These are phyloP conservation scores for Russula ochroleuca DNA, from an alignment of 768 basidiomycete species.

Conservation along the genomic window DNA sequence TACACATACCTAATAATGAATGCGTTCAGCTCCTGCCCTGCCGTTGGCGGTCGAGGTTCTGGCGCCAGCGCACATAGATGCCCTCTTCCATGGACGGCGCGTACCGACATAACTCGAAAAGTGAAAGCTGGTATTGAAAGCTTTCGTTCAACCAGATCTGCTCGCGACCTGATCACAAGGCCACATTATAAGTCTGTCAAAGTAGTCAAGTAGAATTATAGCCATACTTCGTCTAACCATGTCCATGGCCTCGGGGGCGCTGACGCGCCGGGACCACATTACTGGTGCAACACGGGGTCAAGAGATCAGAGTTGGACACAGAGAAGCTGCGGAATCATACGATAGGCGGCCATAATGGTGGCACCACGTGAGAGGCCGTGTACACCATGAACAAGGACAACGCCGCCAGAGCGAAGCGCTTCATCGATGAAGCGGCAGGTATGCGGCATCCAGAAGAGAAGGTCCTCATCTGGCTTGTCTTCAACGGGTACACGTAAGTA, in stretches of 20 bases:
- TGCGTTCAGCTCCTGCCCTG: background rate
- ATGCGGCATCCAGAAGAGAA: conserved; percentile 29
- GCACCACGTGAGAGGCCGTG: conserved; percentile 28
- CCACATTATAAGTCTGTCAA: background rate
- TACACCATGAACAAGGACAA: conserved; percentile 29
- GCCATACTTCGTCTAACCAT: conserved; percentile 24
- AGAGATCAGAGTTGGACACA: background rate
- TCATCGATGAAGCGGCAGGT: conserved; percentile 29
- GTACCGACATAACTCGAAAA: conserved; percentile 28
- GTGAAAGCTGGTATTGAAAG: conserved; percentile 24
- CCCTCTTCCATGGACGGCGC: conserved; percentile 25
- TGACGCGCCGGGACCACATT: conserved; percentile 27
- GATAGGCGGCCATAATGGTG: conserved; percentile 28
- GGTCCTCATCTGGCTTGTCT: conserved; percentile 25
- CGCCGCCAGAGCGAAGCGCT: conserved; percentile 26
- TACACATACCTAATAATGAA: background rate
- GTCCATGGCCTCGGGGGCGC: conserved; percentile 22
- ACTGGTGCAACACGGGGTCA: conserved; percentile 13
- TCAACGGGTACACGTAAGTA: conserved; percentile 56
- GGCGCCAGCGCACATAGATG: conserved; percentile 27
- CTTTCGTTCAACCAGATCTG: conserved; percentile 27
- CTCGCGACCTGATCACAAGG: conserved; percentile 20
- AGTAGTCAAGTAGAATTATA: background rate
- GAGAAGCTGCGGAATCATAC: conserved; percentile 3
- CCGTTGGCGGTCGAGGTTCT: conserved; percentile 19